Base-by-base conservation (phyloP, 2,329 filamentous ascomycete species). In the Calonectria hongkongensis region DNA sequence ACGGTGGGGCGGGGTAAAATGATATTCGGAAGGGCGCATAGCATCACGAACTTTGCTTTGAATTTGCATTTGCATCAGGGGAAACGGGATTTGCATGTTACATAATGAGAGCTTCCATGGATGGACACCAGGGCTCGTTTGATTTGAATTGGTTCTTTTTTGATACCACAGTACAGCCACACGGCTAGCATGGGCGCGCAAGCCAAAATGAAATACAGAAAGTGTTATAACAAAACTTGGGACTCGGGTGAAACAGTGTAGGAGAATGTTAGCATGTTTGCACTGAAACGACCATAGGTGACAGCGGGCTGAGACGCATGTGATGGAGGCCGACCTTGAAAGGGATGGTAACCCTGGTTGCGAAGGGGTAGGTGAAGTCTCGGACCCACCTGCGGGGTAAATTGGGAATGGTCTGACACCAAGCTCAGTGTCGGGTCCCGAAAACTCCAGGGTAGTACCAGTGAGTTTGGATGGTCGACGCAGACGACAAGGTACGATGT, bases 11-110 rank as follows among this genome's bases (percentile, higher is more conserved):
- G 62, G 70, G 69, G 43, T 41, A 62, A 71, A 62, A 71, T 36
- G 71, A 33, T 47, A 72, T 56, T 65, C 66, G 41, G 54, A 47
- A 50, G 30, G 71, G 78, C 76, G 75, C 70, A 77, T 70, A 77
- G 78, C 75, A 79, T 79, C 64, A 78, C 70, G 77, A 79, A 71
- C 71, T 71, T 74, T 77, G 74, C 72, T 79, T 79, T 78, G 48
- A 63, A 48, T 74, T 66, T 71, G 79, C 73, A 79, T 72, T 76
- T 75, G 71, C 75, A 78, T 75, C 65, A 72, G 48, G 77, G 75
- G 76, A 74, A 75, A 74, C 68, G 72, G 77, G 70, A 75, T 73
- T 74, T 78, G 75, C 76, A 80, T 79, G 76, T 66, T 66, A 73
- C 67, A 70, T 69, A 74, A 74, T 51, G 70, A 74, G 73, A 76